Base-by-base conservation (phyloP, 257 asterid species). In the Gardenia jasminoides region DNA sequence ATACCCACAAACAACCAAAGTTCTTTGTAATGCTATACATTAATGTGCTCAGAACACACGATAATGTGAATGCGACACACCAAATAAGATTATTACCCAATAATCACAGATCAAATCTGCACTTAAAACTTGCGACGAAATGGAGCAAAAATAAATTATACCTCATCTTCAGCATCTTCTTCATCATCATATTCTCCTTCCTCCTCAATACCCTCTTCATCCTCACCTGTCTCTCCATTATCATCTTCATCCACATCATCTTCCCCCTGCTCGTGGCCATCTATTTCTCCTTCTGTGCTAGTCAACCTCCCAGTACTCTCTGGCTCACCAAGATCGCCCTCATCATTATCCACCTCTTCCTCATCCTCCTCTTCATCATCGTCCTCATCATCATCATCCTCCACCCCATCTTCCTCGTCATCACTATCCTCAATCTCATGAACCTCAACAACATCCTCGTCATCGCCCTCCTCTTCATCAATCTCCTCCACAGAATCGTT, bases 191-290 rank as follows among this genome's bases (percentile, higher is more conserved):
- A 90, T 24, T 86, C 95, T 1, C 85, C 94, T 67, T 82, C 92
- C 81, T 87, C 96, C 83, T 85, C 99, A 26, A 87, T 86, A 26
- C 87, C 97, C 79, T 70, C 94, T 73, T 88, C 97, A 74, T 92
- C 98, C 83, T 91, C 97, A 10, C 97, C 99, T 0, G 93, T 92
- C 88, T 93, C 98, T 50, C 98, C 99, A 65, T 86, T 87, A 80
- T 93, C 99, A 72, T 90, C 93, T 81, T 89, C 99, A 65, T 91
- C 97, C 2, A 83, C 91, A 64, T 84, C 98, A 79, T 91, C 96
- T 77, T 94, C 99, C 7, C 97, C 99, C 65, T 91, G 97, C 86
- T 94, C 97, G 72, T 95, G 98, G 68, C 92, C 99, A 90, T 95
- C 99, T 80, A 95, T 93, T 84, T 93, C 97, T 31, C 97, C 97